Evolutionary conservation across 192 early-diverging fungal genomes (phyloP).

Genomic region (Gryganskiella cystojenkinii): DNA sequence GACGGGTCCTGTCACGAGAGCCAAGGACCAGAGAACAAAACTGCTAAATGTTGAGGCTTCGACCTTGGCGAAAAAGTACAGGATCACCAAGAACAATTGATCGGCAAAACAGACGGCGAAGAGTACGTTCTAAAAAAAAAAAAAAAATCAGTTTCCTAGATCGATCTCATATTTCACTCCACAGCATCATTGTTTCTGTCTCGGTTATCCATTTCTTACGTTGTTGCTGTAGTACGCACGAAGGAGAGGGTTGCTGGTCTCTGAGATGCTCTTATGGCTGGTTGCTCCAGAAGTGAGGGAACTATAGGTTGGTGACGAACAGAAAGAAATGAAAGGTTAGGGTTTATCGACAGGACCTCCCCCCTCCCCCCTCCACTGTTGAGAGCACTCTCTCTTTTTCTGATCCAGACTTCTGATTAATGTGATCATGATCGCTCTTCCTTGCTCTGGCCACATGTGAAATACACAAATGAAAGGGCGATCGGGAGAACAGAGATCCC

Average conservation of each 20-base stretch:
- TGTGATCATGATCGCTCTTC: too few relatives aligned
- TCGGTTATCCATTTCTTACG: slow-evolving; percentile 45
- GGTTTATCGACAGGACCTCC: background rate
- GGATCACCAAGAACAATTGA: slow-evolving; percentile 90
- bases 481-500: slow-evolving; percentile 11
- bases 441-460: slow-evolving; percentile 1
- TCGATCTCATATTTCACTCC: background rate
- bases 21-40: slow-evolving; percentile 22
- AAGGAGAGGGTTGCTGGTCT: slow-evolving; percentile 79
- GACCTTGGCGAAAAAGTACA: slow-evolving; percentile 75
- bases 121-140: slow-evolving; percentile 71
- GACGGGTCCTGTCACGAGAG: slow-evolving; percentile 63
- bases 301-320: slow-evolving; percentile 36
- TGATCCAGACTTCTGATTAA: background rate
- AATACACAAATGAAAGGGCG: slow-evolving; percentile 2
- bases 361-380: background rate
- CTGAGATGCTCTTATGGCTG: slow-evolving; percentile 91
- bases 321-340: background rate
- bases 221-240: slow-evolving; percentile 94
- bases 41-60: slow-evolving; percentile 42
- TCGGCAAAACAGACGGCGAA: slow-evolving; percentile 94
- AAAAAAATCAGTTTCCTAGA: slow-evolving; percentile 4
- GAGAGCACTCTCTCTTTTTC: background rate
- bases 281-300: slow-evolving; percentile 85
- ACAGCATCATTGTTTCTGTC: background rate